Evolutionary conservation across 352 stramenopile species (phyloP).

Genomic region (Phytophthora quininea): DNA sequence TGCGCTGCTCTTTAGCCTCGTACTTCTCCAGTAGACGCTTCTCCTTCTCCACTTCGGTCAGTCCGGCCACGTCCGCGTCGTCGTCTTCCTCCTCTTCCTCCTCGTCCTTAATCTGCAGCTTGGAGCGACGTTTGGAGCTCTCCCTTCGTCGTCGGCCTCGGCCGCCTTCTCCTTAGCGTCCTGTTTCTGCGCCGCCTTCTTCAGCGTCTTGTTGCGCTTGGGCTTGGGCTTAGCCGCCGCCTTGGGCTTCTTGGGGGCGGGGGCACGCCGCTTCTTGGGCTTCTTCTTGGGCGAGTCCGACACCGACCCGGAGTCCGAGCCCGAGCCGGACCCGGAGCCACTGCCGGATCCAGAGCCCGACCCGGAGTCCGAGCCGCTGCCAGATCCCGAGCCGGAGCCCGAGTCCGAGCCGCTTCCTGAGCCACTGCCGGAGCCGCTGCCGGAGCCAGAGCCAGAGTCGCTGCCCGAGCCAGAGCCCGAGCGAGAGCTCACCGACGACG

Average conservation of each 20-base stretch:
- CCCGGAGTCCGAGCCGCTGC: conserved; percentile 37
- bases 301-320: conserved; percentile 24
- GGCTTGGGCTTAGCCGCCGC: conserved; percentile 41
- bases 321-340: conserved; percentile 42
- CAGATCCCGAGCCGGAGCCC: conserved; percentile 36
- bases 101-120: conserved; percentile 45
- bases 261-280: conserved; percentile 45
- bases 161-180: conserved; percentile 52
- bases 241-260: conserved; percentile 46
- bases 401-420: conserved; percentile 35
- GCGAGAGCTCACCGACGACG: conserved; percentile 64
- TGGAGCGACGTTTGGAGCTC: conserved; percentile 33
- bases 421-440: conserved; percentile 36
- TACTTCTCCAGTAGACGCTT: conserved; percentile 88
- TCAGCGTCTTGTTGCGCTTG: conserved; percentile 28
- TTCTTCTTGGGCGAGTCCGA: conserved; percentile 52
- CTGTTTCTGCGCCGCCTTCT: conserved; percentile 45
- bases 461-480: conserved; percentile 40
- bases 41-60: conserved; percentile 90
- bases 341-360: conserved; percentile 47
- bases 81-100: conserved; percentile 59
- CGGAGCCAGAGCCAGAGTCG: conserved; percentile 17
- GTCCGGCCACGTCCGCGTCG: conserved; percentile 63
- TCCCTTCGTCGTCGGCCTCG: conserved; percentile 66
- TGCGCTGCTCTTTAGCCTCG: conserved; percentile 81